A percentile compares a stretch with the other conserved stretches of the same genome.
These are phyloP conservation scores for Teunomyces kruisii DNA, from an alignment of 805 yeast species.

Conservation along the genomic window DNA sequence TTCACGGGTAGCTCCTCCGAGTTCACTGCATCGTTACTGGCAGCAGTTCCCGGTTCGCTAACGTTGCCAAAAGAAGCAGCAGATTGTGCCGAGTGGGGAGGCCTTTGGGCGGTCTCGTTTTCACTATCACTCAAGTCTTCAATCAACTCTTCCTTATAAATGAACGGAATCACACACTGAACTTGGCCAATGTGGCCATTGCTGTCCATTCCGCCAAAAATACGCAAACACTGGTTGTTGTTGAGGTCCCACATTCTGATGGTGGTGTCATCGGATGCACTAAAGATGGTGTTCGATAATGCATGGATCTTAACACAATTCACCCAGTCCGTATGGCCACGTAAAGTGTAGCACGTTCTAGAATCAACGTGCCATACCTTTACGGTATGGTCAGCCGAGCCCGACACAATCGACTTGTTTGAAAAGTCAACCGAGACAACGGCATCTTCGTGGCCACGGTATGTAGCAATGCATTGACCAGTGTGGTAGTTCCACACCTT, in stretches of 20 bases:
- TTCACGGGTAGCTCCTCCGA: conserved; percentile 12
- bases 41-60: not conserved
- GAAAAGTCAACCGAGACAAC: conserved; percentile 82
- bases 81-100: not conserved
- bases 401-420: conserved; percentile 82
- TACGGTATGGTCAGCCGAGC: conserved; percentile 88
- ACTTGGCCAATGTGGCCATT: conserved; percentile 94
- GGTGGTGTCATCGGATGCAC: conserved; percentile 90
- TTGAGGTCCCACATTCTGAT: conserved; percentile 92
- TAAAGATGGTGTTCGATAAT: conserved; percentile 72
- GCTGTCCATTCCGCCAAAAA: conserved; percentile 71
- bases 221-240: conserved; percentile 73
- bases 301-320: conserved; percentile 86
- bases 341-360: conserved; percentile 84
- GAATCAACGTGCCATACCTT: conserved; percentile 97
- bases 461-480: conserved; percentile 91
- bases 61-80: not conserved
- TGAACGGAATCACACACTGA: conserved; percentile 86
- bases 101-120: conserved; percentile 13
- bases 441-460: conserved; percentile 87
- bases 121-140: conserved; percentile 47
- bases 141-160: conserved; percentile 59
- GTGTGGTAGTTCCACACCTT: conserved; percentile 95
- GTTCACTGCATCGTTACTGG: not conserved
- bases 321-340: conserved; percentile 94